Evolutionary conservation across 2,329 filamentous ascomycete genomes (phyloP).

Genomic region (Penicillium sp.): DNA sequence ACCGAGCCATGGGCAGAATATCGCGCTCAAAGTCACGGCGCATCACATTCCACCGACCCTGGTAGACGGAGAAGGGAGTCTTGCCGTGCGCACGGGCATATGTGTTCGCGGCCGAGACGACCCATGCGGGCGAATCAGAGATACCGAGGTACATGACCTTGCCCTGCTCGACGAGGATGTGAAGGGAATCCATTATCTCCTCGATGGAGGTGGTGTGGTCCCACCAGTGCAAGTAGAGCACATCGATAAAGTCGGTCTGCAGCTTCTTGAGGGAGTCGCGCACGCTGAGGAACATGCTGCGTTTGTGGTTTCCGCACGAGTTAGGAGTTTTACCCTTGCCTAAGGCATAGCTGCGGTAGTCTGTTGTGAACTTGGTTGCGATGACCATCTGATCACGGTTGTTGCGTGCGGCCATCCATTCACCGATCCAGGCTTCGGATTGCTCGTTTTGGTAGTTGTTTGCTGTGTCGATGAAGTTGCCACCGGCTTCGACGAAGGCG

Average conservation of each 20-base stretch:
- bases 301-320: constrained; percentile 29
- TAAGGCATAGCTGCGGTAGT: constrained; percentile 48
- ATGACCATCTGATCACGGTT: constrained; percentile 48
- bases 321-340: constrained; percentile 45
- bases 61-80: constrained; percentile 40
- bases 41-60: constrained; percentile 40
- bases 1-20: constrained; percentile 39
- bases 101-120: constrained; percentile 39
- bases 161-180: constrained; percentile 38
- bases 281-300: constrained; percentile 22
- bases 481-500: constrained; percentile 62
- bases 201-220: constrained; percentile 40
- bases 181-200: constrained; percentile 24
- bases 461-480: constrained; percentile 72
- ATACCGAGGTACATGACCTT: constrained; percentile 45
- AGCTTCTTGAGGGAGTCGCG: constrained; percentile 51
- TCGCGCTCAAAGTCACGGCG: constrained; percentile 40
- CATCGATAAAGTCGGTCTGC: constrained; percentile 46
- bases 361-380: constrained; percentile 60
- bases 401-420: constrained; percentile 50
- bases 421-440: constrained; percentile 53
- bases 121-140: constrained; percentile 42
- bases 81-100: constrained; percentile 39
- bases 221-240: constrained; percentile 55
- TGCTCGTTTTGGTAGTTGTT: constrained; percentile 63